phyloP scores from a whole-genome alignment of 192 early-diverging fungal genomes.

The Diversispora epigaea region DNA sequence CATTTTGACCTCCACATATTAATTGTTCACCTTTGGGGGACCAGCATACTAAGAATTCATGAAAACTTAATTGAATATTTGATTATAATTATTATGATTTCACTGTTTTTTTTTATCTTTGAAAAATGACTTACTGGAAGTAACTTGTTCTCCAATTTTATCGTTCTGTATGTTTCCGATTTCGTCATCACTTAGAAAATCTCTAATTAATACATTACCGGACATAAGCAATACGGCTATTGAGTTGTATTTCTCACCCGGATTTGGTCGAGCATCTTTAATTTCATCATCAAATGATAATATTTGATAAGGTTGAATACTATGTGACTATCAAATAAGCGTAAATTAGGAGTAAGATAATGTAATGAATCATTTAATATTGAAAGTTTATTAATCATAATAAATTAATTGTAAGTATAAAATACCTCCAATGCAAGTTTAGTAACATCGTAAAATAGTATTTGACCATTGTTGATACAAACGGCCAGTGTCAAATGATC shows the following conservation, averaged over 20 bases:
- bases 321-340: constrained; percentile 26
- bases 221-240: constrained; percentile 54
- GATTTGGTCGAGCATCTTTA: constrained; percentile 65
- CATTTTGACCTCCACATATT: constrained; percentile 66
- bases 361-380: constrained; percentile 30
- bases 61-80: background rate
- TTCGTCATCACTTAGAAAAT: background rate
- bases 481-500: constrained; percentile 47
- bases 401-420: constrained; percentile 34
- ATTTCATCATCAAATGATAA: constrained; percentile 49
- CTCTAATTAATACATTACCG: constrained; percentile 35
- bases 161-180: background rate
- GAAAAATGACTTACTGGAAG: constrained; percentile 15
- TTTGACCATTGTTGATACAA: constrained; percentile 35
- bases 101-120: background rate
- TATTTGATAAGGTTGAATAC: constrained; percentile 43
- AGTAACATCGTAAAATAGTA: constrained; percentile 42
- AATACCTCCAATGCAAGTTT: constrained; percentile 45
- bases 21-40: constrained; percentile 90
- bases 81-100: background rate
- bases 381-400: constrained; percentile 20
- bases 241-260: constrained; percentile 45
- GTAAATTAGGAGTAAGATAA: constrained; percentile 33
- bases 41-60: constrained; percentile 50
- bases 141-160: constrained; percentile 20